phyloP scores from a whole-genome alignment of 495 filamentous ascomycete species.

The Neohortaea acidophila region DNA sequence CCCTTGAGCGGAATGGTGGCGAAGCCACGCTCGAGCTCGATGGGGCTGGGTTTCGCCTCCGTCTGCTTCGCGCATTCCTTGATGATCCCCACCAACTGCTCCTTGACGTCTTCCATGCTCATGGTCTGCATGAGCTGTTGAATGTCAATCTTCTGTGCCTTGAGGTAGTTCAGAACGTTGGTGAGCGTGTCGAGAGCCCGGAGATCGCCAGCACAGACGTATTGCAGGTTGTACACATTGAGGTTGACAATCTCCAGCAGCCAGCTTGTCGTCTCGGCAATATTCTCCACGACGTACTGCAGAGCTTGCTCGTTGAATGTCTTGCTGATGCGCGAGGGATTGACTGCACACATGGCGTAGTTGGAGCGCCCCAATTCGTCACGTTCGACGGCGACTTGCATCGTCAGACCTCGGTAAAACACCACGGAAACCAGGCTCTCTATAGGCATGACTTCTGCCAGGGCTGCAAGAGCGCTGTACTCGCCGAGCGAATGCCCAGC shows the following conservation, averaged over 20 bases:
- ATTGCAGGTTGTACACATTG: slow-evolving; percentile 97
- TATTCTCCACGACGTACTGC: slow-evolving; percentile 86
- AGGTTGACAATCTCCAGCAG: slow-evolving; percentile 97
- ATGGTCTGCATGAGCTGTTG: slow-evolving; percentile 74
- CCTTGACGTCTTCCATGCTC: slow-evolving; percentile 69
- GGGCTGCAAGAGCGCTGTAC: slow-evolving; percentile 89
- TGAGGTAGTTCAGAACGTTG: slow-evolving; percentile 83
- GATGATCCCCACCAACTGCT: slow-evolving; percentile 72
- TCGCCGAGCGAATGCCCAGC: slow-evolving; percentile 96
- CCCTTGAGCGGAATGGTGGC: slow-evolving; percentile 92
- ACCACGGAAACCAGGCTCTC: slow-evolving; percentile 96
- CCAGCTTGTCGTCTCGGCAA: slow-evolving; percentile 84
- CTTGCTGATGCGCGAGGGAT: slow-evolving; percentile 90
- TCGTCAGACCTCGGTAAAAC: slow-evolving; percentile 96
- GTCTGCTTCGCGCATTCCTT: slow-evolving; percentile 70
- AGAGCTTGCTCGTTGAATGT: slow-evolving; percentile 95
- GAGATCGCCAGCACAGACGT: slow-evolving; percentile 93
- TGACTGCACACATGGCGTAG: slow-evolving; percentile 98
- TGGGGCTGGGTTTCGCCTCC: slow-evolving; percentile 68
- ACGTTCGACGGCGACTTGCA: slow-evolving; percentile 98
- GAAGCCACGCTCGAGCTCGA: slow-evolving; percentile 83
- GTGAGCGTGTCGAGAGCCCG: slow-evolving; percentile 90
- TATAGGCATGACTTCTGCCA: slow-evolving; percentile 98
- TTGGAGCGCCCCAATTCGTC: slow-evolving; percentile 84
- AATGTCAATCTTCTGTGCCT: slow-evolving; percentile 91